phyloP scores from a whole-genome alignment of 495 filamentous ascomycete genomes.

The Talaromyces borbonicus region DNA sequence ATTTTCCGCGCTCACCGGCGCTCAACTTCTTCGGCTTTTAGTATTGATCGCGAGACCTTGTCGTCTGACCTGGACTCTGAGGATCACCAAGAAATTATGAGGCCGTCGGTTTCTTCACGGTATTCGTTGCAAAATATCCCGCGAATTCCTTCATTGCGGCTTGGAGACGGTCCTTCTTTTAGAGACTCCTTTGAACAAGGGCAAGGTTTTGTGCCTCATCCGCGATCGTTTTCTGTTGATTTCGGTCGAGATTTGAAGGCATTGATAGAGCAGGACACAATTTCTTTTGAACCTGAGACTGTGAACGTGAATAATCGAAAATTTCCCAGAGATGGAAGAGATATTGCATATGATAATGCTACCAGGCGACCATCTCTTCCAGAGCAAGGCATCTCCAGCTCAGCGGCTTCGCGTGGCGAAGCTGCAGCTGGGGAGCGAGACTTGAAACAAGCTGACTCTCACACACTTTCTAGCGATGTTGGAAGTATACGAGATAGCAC shows the following conservation, averaged over 20 bases:
- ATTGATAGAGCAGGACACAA: not conserved
- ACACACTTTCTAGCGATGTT: no score
- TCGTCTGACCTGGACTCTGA: constrained; percentile 1
- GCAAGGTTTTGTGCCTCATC: not conserved
- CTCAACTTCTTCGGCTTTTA: not conserved
- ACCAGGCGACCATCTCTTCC: no score
- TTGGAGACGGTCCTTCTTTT: constrained; percentile 1
- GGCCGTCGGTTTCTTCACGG: not conserved
- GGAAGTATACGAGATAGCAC: no score
- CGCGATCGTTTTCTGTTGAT: constrained; percentile 2
- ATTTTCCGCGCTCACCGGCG: constrained; percentile 11
- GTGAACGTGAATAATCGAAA: not conserved
- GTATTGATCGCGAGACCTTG: not conserved
- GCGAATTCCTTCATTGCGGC: constrained; percentile 3
- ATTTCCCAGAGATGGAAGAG: no score
- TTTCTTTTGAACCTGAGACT: not conserved
- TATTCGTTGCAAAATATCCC: constrained; percentile 4
- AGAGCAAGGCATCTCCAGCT: no score
- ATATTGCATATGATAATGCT: no score
- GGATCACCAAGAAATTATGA: not conserved
- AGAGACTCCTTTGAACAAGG: not conserved
- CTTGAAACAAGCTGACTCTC: no score
- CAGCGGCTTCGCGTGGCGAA: no score
- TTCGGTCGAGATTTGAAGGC: not conserved
- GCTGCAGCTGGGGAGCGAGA: no score